Base-by-base conservation (phyloP, 2,329 filamentous ascomycete genomes). In the Xylaria sp. region DNA sequence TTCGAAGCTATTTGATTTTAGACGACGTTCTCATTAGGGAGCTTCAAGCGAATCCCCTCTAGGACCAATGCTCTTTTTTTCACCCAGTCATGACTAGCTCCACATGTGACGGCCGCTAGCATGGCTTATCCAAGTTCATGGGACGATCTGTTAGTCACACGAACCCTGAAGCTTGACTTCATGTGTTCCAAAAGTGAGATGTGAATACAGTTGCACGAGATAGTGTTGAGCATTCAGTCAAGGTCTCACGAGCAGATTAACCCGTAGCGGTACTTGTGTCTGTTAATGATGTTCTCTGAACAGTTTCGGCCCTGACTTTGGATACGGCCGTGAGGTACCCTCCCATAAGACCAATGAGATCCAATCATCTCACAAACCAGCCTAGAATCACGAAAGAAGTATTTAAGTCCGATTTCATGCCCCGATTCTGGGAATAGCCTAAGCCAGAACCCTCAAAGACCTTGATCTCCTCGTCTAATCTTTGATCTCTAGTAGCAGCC, bases 311-410 rank as follows among this genome's bases (percentile, higher is more conserved):
- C 48, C 56, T 63, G 60, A 15, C 46, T 61, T 55, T 65, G 56
- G 57, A 54, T 72, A 74, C 72, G 68, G 72, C 72, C 71, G 71
- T 70, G 71, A 62, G 59, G 65, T 33, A 63, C 51, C 66, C 28
- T 55, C 60, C 55, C 23, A 15, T 31, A 66, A 60, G 62, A 71
- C 51, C 18, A 20, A 51, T 41, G 23, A 48, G 61, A n/a, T 61
- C 67, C 20, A 64, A 55, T 28, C 3, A 66, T 8, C 20, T 46
- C 28, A 28, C 31, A 65, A 64, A 71, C 46, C 49, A 59, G n/a
- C 60, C 28, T 33, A 13, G 39, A 46, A 55, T 36, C n/a, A 54
- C 28, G 23, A 56, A 15, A 23, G 23, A n/a, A 9, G 52, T 71
- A 69, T 67, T 48, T 64, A 67, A 39, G 20, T 20, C 25, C 23